Evolutionary conservation across 345 rosid species (phyloP).

Genomic region (Streptanthus diversifolius): DNA sequence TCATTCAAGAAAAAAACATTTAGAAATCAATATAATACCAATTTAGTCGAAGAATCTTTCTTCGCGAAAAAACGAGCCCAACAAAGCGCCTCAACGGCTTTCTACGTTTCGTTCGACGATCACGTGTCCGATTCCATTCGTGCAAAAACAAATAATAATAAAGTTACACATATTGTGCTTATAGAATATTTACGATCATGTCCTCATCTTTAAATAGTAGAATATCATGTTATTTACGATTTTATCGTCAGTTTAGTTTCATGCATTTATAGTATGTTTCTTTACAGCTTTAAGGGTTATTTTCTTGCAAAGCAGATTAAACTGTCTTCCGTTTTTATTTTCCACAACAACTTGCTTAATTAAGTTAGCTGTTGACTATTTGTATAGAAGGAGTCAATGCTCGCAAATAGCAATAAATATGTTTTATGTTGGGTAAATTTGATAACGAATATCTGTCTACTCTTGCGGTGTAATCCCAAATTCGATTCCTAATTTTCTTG

Average conservation of each 20-base stretch:
- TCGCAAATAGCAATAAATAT: constrained; percentile 2
- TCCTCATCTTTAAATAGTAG: not conserved
- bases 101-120: not conserved
- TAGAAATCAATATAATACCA: too few relatives aligned
- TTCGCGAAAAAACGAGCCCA: not conserved
- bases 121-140: not conserved
- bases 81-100: not conserved
- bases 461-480: not conserved
- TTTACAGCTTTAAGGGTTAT: not conserved
- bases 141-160: not conserved
- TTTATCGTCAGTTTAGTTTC: not conserved
- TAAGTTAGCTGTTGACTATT: not conserved
- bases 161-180: not conserved
- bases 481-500: not conserved
- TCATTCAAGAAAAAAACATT: too few relatives aligned
- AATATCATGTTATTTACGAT: not conserved
- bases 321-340: not conserved
- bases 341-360: not conserved
- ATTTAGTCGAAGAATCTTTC: not conserved
- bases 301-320: too few relatives aligned
- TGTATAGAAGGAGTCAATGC: not conserved
- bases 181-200: not conserved
- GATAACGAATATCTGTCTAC: not conserved
- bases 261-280: not conserved
- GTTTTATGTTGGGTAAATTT: not conserved